Evolutionary conservation across 352 stramenopile genomes (phyloP).

Genomic region (Phytopythium ostracodes): DNA sequence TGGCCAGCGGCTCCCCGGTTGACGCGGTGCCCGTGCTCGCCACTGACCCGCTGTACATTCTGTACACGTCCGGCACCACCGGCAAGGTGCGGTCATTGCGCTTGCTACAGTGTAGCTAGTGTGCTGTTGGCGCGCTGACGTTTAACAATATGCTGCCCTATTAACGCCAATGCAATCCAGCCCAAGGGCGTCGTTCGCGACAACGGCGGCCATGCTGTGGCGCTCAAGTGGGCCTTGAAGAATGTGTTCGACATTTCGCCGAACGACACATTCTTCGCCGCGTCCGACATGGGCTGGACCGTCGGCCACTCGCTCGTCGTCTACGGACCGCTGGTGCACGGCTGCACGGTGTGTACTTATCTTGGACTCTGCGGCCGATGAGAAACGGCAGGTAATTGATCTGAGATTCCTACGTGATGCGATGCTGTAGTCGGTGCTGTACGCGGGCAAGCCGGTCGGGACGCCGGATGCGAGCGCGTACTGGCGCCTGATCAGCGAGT

Average conservation of each 20-base stretch:
- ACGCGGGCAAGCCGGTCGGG: conserved; percentile 87
- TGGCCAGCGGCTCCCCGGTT: conserved; percentile 27
- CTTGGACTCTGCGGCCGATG: neutral
- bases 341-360: conserved; percentile 47
- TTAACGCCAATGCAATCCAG: conserved; percentile 4
- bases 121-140: too few species aligned
- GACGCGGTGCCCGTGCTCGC: conserved; percentile 44
- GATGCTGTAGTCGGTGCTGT: conserved; percentile 63
- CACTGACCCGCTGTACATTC: conserved; percentile 70
- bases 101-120: too few species aligned
- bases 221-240: conserved; percentile 86
- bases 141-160: too few species aligned
- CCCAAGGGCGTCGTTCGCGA: conserved; percentile 80
- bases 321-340: conserved; percentile 86
- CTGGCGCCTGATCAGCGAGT: conserved; percentile 84
- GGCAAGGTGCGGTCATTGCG: conserved; percentile 24
- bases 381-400: neutral
- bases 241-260: conserved; percentile 63
- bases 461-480: conserved; percentile 85
- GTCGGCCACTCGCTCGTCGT: conserved; percentile 88
- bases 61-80: conserved; percentile 80
- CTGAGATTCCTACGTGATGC: neutral
- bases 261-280: conserved; percentile 82
- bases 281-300: conserved; percentile 88
- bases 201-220: conserved; percentile 72